These are phyloP conservation scores for Jasminum sambac DNA, from an alignment of 257 asterid genomes.

Conservation along the genomic window DNA sequence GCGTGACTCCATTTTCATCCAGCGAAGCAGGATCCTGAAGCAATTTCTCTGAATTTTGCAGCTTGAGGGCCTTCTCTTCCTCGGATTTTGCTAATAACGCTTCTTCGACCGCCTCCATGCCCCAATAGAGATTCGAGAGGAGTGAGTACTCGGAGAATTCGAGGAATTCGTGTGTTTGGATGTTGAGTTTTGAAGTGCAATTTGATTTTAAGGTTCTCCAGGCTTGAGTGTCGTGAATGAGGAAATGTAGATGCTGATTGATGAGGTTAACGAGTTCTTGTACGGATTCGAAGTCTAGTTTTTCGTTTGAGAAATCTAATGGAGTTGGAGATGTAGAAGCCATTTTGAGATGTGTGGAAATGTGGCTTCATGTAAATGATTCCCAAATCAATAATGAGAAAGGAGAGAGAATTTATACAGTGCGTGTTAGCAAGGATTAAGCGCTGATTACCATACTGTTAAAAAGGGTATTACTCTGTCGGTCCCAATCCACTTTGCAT, in stretches of 20 bases:
- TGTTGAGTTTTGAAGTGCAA: slow-evolving; percentile 59
- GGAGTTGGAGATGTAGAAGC: slow-evolving; percentile 39
- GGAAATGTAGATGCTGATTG: slow-evolving; percentile 42
- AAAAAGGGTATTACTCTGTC: too few relatives aligned
- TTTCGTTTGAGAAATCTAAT: slow-evolving; percentile 34
- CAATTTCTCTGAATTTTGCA: slow-evolving; percentile 65
- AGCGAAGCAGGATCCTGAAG: slow-evolving; percentile 87
- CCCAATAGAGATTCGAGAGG: slow-evolving; percentile 81
- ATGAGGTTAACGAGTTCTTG: slow-evolving; percentile 41
- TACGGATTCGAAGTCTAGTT: slow-evolving; percentile 52
- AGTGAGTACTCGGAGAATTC: slow-evolving; percentile 74
- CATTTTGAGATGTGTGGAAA: slow-evolving; percentile 43
- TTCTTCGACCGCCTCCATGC: slow-evolving; percentile 52
- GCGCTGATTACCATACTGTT: too few relatives aligned
- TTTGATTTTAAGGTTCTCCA: slow-evolving; percentile 43
- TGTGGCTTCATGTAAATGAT: slow-evolving; percentile 38
- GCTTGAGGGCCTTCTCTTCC: slow-evolving; percentile 36
- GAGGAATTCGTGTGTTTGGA: slow-evolving; percentile 49
- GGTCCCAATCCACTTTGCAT: too few relatives aligned
- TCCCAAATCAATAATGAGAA: slow-evolving; percentile 21
- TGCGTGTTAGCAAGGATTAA: neutral
- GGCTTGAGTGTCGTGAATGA: slow-evolving; percentile 38
- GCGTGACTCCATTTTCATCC: slow-evolving; percentile 57
- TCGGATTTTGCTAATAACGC: slow-evolving; percentile 33
- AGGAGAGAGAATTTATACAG: slow-evolving; percentile 12